Evolutionary conservation across 208 protist species (phyloP).

Genomic region (Crithidia thermophila): DNA sequence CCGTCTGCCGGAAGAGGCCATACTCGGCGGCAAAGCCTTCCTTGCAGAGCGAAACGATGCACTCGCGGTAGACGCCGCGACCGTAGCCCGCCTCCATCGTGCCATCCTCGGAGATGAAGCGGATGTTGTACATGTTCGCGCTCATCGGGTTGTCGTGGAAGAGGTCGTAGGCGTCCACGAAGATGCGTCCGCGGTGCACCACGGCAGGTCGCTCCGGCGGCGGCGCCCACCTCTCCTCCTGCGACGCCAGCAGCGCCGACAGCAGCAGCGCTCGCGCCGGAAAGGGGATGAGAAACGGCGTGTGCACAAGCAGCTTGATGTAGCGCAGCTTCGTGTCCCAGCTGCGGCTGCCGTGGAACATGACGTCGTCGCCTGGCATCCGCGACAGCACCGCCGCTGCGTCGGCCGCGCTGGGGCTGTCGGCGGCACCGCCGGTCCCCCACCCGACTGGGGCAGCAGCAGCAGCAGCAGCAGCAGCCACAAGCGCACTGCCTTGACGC

Average conservation of each 20-base stretch:
- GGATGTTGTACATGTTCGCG: constrained; percentile 57
- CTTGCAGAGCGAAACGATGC: constrained; percentile 75
- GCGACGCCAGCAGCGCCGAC: constrained; percentile 48
- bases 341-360: constrained; percentile 40
- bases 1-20: constrained; percentile 88
- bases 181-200: constrained; percentile 71
- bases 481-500: too few species aligned
- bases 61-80: constrained; percentile 93
- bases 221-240: constrained; percentile 22
- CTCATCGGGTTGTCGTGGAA: constrained; percentile 57
- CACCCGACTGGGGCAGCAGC: too few species aligned
- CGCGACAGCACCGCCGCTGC: constrained; percentile 6
- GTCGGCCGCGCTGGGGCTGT: not conserved
- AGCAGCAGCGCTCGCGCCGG: constrained; percentile 66
- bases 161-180: constrained; percentile 81
- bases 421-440: not conserved
- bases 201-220: constrained; percentile 23
- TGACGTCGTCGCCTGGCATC: constrained; percentile 43
- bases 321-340: constrained; percentile 63
- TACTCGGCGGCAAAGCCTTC: constrained; percentile 82
- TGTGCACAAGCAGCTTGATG: constrained; percentile 62
- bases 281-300: constrained; percentile 81
- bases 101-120: constrained; percentile 49
- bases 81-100: constrained; percentile 89
- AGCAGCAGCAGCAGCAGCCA: not conserved